phyloP scores from a whole-genome alignment of 2,329 filamentous ascomycete genomes.

The Sordariomycetes sp. region DNA sequence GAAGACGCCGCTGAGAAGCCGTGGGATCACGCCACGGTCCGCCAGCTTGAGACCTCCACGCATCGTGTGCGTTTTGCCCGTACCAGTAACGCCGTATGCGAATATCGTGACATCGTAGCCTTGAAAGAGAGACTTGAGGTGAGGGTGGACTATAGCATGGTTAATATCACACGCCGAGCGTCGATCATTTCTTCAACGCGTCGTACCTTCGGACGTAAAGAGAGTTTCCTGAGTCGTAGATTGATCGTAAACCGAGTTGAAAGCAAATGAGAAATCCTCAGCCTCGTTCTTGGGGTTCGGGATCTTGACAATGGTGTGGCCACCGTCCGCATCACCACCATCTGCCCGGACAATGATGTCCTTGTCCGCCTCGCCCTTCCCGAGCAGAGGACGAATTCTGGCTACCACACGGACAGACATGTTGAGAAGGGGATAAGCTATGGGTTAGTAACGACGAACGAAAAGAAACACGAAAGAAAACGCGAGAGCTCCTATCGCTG shows the following conservation, averaged over 20 bases:
- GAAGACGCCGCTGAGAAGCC: constrained; percentile 78
- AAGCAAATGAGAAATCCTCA: constrained; percentile 89
- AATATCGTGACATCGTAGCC: constrained; percentile 85
- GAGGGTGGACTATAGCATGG: constrained; percentile 60
- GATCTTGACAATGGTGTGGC: constrained; percentile 69
- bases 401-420: constrained; percentile 81
- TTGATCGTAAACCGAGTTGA: constrained; percentile 86
- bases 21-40: constrained; percentile 80
- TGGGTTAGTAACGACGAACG: neutral
- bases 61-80: constrained; percentile 95
- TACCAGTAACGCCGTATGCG: constrained; percentile 87
- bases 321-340: constrained; percentile 49
- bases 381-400: constrained; percentile 78
- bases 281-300: constrained; percentile 88
- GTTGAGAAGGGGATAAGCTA: constrained; percentile 6
- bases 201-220: constrained; percentile 78
- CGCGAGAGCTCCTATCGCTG: no score
- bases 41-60: constrained; percentile 78
- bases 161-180: neutral
- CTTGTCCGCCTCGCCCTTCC: constrained; percentile 74
- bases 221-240: constrained; percentile 74
- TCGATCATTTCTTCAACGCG: constrained; percentile 1
- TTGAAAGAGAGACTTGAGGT: constrained; percentile 84
- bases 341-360: constrained; percentile 75
- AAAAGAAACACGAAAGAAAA: constrained; percentile 1